These are phyloP conservation scores for Colletotrichum sp. DNA, from an alignment of 2,329 filamentous ascomycete species.

Conservation along the genomic window DNA sequence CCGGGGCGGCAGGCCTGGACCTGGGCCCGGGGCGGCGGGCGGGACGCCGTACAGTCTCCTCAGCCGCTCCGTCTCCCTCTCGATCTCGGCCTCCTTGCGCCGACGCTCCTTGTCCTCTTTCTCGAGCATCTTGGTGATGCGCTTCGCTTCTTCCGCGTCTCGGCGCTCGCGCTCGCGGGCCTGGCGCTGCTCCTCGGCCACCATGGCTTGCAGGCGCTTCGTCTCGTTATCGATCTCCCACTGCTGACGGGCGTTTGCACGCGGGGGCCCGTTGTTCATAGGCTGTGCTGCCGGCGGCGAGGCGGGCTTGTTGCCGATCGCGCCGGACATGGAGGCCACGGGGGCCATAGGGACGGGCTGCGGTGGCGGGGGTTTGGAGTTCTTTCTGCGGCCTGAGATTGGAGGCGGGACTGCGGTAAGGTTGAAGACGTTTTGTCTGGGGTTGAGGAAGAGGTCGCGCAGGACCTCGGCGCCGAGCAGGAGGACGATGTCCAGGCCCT, in stretches of 20 bases:
- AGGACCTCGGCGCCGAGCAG: conserved; percentile 68
- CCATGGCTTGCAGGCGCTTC: conserved; percentile 66
- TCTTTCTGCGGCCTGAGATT: conserved; percentile 40
- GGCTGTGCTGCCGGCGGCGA: conserved; percentile 20
- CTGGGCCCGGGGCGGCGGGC: conserved; percentile 36
- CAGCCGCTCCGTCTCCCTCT: conserved; percentile 84
- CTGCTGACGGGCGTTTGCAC: conserved; percentile 34
- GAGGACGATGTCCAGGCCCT: conserved; percentile 87
- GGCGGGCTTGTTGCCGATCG: conserved; percentile 34
- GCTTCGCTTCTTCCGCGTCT: conserved; percentile 47
- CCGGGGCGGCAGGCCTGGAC: conserved; percentile 38
- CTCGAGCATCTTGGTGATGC: conserved; percentile 70
- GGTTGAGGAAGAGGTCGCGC: conserved; percentile 67
- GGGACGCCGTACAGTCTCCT: conserved; percentile 67
- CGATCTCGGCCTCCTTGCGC: conserved; percentile 63
- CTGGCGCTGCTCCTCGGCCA: conserved; percentile 54
- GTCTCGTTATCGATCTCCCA: conserved; percentile 76
- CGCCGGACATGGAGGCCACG: conserved; percentile 44
- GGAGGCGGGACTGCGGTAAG: conserved; percentile 51
- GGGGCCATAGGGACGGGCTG: background rate
- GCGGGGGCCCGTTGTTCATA: conserved; percentile 29
- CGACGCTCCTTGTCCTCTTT: conserved; percentile 67
- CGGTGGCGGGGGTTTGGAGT: conserved; percentile 44
- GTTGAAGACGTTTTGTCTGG: conserved; percentile 80
- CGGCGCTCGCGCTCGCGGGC: conserved; percentile 62